Conservation (phyloP, 441 rosid species). For the Metrosideros polymorpha region DNA sequence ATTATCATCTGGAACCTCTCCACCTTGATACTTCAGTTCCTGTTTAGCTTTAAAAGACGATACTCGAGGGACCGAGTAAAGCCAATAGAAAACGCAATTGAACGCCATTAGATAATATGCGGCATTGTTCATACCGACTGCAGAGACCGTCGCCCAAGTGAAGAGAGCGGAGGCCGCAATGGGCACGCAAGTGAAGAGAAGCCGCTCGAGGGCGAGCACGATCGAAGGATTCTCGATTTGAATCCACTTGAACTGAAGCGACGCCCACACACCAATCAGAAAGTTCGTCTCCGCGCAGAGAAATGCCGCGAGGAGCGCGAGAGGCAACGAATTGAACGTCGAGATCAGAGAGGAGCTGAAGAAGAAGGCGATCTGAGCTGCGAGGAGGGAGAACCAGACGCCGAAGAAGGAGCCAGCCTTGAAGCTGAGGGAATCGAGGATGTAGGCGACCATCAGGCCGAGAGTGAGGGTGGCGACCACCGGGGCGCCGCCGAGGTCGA, state of each 20-base stretch:
- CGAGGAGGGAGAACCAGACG: constrained; percentile 70
- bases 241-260: constrained; percentile 96
- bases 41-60: constrained; percentile 80
- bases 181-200: constrained; percentile 79
- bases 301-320: constrained; percentile 51
- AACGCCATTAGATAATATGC: constrained; percentile 70
- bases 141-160: constrained; percentile 93
- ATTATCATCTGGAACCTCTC: constrained; percentile 82
- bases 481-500: constrained; percentile 88
- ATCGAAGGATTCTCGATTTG: constrained; percentile 80
- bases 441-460: constrained; percentile 83
- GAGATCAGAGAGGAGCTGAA: constrained; percentile 53
- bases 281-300: constrained; percentile 72
- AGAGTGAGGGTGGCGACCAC: constrained; percentile 63
- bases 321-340: constrained; percentile 53
- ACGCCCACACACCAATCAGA: constrained; percentile 79
- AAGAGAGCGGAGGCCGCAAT: constrained; percentile 67
- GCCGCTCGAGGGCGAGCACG: constrained; percentile 83
- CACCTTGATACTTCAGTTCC: constrained; percentile 79
- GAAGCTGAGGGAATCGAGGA: constrained; percentile 76
- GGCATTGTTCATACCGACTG: constrained; percentile 76
- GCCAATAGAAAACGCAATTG: constrained; percentile 85
- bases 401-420: constrained; percentile 74
- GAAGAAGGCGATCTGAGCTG: constrained; percentile 89
- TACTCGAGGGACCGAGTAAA: constrained; percentile 68